Evolutionary conservation across 2,329 filamentous ascomycete species (phyloP).

Genomic region (Rhynchosporium secalis): DNA sequence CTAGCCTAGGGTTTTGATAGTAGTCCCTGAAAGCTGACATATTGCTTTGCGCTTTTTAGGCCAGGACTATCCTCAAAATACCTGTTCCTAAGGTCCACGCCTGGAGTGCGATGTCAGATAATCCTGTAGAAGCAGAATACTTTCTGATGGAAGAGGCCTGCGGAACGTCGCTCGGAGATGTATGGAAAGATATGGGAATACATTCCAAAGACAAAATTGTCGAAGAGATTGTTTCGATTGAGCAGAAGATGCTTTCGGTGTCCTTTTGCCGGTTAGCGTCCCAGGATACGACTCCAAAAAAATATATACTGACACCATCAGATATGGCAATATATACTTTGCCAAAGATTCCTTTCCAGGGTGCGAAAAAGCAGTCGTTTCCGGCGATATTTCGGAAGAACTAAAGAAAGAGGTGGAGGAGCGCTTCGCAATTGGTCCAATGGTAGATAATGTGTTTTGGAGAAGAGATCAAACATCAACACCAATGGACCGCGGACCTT

Average conservation of each 20-base stretch:
- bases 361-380: constrained; percentile 37
- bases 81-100: constrained; percentile 28
- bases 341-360: constrained; percentile 38
- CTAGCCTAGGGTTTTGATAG: neutral
- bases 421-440: constrained; percentile 43
- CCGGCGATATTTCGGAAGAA: constrained; percentile 33
- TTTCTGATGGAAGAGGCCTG: constrained; percentile 44
- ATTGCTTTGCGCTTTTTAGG: constrained; percentile 18
- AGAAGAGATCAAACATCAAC: constrained; percentile 40
- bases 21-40: constrained; percentile 12
- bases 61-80: constrained; percentile 30
- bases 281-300: neutral
- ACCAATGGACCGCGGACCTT: constrained; percentile 44
- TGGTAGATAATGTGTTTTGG: constrained; percentile 42
- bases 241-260: constrained; percentile 42
- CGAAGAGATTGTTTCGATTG: constrained; percentile 40
- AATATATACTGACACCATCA: neutral
- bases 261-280: constrained; percentile 40
- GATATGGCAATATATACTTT: constrained; percentile 44
- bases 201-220: constrained; percentile 38
- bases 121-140: constrained; percentile 40
- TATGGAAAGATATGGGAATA: constrained; percentile 39
- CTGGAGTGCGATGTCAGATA: constrained; percentile 27
- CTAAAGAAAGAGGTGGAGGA: constrained; percentile 39
- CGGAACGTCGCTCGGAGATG: constrained; percentile 36